Base-by-base conservation (phyloP, 805 yeast genomes). In the Candida incommunis region DNA sequence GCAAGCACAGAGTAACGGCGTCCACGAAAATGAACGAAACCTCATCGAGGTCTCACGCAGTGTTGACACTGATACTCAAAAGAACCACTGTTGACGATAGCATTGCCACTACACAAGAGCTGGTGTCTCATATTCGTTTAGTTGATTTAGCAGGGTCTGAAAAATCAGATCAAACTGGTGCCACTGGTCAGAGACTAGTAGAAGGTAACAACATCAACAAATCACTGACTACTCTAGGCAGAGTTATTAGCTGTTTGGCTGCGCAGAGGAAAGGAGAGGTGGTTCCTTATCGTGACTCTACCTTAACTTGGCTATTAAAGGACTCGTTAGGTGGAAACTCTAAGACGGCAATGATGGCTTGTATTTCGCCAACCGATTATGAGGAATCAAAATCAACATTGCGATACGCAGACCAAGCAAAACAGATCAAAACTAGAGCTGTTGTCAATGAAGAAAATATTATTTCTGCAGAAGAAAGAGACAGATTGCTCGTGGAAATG, bases 111-210 rank as follows among this genome's bases (percentile, higher is more conserved):
- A 62, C 63, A 13, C 61, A 61, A 42, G 77, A 72, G 50, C 74
- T 74, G 51, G 60, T 70, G 1, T 80, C 92, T 2, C 72, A 73
- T 48, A 66, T 85, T 31, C 69, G 81, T 47, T 65, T 84, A 16
- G 90, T 84, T 2, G 94, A 84, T 61, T 62, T 84, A 49, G 95
- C 95, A 0, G 88, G 95, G 0, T 80, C 90, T 1, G 95, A 84
- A 57, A 67, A 90, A 44, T 75, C 80, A 2, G 60, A 66, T 18
- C 70, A 79, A 22, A 75, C 84, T 0, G 80, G 82, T 24, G 74
- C 80, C 4, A 74, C 71, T 16, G 71, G 71, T 13, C 58, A 50
- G 22, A 64, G 92, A 43, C 67, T 81, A 46, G 72, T 76, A 51
- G 95, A 85, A 57, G 94, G 94, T 1, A 67, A 77, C 3, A 76